phyloP scores from a whole-genome alignment of 352 stramenopile genomes.

The Pythium utonaiense region DNA sequence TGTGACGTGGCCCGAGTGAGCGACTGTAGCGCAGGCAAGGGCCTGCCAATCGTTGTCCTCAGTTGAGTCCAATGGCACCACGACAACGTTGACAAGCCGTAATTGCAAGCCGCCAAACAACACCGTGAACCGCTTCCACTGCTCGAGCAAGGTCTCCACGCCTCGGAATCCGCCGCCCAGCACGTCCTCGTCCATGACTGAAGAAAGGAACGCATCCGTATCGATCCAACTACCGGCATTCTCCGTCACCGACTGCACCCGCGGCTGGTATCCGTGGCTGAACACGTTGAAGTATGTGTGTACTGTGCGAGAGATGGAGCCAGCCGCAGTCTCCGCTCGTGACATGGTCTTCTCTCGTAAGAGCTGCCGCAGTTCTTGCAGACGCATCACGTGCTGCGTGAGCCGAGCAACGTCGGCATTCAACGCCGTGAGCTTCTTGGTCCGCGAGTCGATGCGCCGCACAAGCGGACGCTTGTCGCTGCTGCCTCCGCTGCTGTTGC shows the following conservation, averaged over 20 bases:
- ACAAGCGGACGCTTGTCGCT: neutral
- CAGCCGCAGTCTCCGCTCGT: constrained; percentile 3
- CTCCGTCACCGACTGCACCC: neutral
- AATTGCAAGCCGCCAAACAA: constrained; percentile 14
- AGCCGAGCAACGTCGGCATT: constrained; percentile 11
- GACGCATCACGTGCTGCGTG: neutral
- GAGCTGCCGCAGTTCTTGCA: constrained; percentile 8
- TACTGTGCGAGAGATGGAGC: constrained; percentile 4
- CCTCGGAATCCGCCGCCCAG: constrained; percentile 11
- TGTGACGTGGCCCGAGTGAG: constrained; percentile 12
- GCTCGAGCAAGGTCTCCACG: constrained; percentile 13
- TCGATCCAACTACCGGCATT: neutral
- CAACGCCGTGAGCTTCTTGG: constrained; percentile 7
- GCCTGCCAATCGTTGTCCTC: constrained; percentile 5
- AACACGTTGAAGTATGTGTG: constrained; percentile 13
- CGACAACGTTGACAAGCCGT: constrained; percentile 1
- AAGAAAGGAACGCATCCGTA: neutral
- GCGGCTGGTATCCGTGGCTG: constrained; percentile 7
- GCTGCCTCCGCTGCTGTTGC: too few relatives aligned
- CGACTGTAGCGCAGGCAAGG: neutral
- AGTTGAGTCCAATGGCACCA: constrained; percentile 5
- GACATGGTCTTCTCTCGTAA: constrained; percentile 12
- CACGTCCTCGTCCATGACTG: constrained; percentile 20
- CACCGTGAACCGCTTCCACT: constrained; percentile 12
- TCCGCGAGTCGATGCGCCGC: constrained; percentile 8